Evolutionary conservation across 768 basidiomycete species (phyloP).

Genomic region (Mycena alexandri): DNA sequence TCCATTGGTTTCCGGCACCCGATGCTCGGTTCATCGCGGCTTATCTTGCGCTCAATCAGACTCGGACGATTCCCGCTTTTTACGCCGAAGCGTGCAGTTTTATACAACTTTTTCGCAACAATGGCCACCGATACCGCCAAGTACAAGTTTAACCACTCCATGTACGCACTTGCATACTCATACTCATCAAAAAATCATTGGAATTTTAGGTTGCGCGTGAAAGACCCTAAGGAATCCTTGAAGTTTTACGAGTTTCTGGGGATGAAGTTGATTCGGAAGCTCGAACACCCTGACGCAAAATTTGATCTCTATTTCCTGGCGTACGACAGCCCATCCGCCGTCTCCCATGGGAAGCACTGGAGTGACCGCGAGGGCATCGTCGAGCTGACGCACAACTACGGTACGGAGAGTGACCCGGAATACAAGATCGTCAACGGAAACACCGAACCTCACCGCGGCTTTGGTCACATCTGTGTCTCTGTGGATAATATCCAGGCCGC

Average conservation of each 20-base stretch:
- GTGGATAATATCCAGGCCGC: slow-evolving; percentile 88
- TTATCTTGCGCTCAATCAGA: slow-evolving; percentile 17
- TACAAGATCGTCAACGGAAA: slow-evolving; percentile 92
- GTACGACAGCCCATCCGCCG: slow-evolving; percentile 65
- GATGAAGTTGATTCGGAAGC: slow-evolving; percentile 70
- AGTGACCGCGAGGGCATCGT: slow-evolving; percentile 63
- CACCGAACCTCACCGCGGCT: slow-evolving; percentile 80
- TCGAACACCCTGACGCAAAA: slow-evolving; percentile 56
- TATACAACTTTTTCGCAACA: slow-evolving; percentile 14
- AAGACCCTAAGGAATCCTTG: slow-evolving; percentile 86
- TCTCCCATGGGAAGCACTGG: slow-evolving; percentile 76
- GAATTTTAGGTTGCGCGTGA: slow-evolving; percentile 93
- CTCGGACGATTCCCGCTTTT: background rate
- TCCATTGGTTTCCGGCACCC: background rate
- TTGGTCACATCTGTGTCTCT: slow-evolving; percentile 91
- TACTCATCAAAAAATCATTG: too few species aligned
- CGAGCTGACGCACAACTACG: slow-evolving; percentile 91
- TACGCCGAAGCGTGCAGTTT: background rate
- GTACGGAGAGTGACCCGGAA: slow-evolving; percentile 82
- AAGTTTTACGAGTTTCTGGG: slow-evolving; percentile 86
- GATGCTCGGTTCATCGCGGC: slow-evolving; percentile 19
- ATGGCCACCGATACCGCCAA: slow-evolving; percentile 31
- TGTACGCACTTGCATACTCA: slow-evolving; percentile 52
- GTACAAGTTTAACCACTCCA: slow-evolving; percentile 38
- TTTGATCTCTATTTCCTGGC: slow-evolving; percentile 92